Evolutionary conservation across 805 yeast species (phyloP), one percentile per base, ranked within the genome.

Genomic region (Kodamaea kaohsiungensis): DNA sequence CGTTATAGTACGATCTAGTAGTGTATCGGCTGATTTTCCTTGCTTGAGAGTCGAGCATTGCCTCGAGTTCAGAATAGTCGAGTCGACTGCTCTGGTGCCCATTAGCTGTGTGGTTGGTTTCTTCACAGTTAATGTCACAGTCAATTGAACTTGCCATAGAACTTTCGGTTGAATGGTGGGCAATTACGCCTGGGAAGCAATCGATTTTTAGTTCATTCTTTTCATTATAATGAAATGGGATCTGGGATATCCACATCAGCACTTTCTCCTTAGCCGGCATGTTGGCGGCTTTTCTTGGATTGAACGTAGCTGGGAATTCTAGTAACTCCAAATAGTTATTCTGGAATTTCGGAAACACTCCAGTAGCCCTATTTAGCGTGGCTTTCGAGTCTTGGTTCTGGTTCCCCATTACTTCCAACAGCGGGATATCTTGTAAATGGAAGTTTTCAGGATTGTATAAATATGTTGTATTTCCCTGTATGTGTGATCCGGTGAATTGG

Each of bases 231-330:
- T 69, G 75, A 7, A 76, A 63, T 1, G 92, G 92, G 2, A 88
- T 78, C 27, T 76, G 73, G 2, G 71, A 70, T 37, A 88, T 78
- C 95, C 95, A 88, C 6, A 66, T 70, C 39, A 75, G 74, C 0
- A 88, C 88, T 61, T 88, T 88, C 61, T 88, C 93, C 48, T 69
- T 72, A 57, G 78, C 81, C 1, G 84, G 77, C 91, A 88, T 87
- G 65, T 83, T 85, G 7, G 79, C 70, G 2, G 84, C 83, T 30
- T 69, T 68, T 61, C 90, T 75, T 10, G 93, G 93, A 55, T 86
- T 79, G 63, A 88, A 87, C n/a, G 39, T 37, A 37, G 10, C 19
- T 2, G 52, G 52, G 40, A 49, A 49, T 12, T 42, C 51, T 37
- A 38, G 39, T 15, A 40, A 13, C 45, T 16, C 45, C n/a, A n/a